These are phyloP conservation scores for Ascochyta viciae-villosae DNA, from an alignment of 2,329 filamentous ascomycete genomes.

Conservation along the genomic window DNA sequence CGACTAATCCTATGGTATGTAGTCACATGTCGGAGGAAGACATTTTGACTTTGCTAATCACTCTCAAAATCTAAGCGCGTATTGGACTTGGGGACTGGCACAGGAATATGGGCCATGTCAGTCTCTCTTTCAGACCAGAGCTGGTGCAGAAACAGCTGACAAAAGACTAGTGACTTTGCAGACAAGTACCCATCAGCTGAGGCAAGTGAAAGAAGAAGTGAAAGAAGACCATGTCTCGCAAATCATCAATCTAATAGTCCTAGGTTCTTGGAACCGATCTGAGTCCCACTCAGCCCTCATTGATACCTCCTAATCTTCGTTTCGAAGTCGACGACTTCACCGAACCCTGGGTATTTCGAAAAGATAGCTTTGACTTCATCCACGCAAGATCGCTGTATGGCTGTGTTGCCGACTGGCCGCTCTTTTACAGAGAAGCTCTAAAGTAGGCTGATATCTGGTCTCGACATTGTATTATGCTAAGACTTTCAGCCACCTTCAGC, in stretches of 20 bases:
- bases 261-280: conserved; percentile 48
- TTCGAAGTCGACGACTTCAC: conserved; percentile 46
- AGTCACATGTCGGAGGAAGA: not conserved
- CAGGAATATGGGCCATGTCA: conserved; percentile 52
- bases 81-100: conserved; percentile 53
- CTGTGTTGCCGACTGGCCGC: conserved; percentile 31
- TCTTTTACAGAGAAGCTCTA: conserved; percentile 28
- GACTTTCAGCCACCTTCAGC: conserved; percentile 28
- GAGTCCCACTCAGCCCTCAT: conserved; percentile 49
- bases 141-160: not conserved
- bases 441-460: conserved; percentile 22
- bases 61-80: conserved; percentile 33
- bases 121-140: conserved; percentile 5
- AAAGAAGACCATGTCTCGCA: not conserved
- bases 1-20: conserved; percentile 29
- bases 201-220: conserved; percentile 13
- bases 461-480: not conserved
- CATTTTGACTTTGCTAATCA: not conserved
- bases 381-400: conserved; percentile 29
- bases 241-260: conserved; percentile 19
- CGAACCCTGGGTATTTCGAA: conserved; percentile 38
- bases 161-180: conserved; percentile 44
- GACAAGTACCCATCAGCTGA: conserved; percentile 48
- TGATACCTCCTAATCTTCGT: conserved; percentile 41
- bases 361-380: conserved; percentile 33